Base-by-base conservation (phyloP, 352 stramenopile species). In the Pilasporangium apinafurcum region DNA sequence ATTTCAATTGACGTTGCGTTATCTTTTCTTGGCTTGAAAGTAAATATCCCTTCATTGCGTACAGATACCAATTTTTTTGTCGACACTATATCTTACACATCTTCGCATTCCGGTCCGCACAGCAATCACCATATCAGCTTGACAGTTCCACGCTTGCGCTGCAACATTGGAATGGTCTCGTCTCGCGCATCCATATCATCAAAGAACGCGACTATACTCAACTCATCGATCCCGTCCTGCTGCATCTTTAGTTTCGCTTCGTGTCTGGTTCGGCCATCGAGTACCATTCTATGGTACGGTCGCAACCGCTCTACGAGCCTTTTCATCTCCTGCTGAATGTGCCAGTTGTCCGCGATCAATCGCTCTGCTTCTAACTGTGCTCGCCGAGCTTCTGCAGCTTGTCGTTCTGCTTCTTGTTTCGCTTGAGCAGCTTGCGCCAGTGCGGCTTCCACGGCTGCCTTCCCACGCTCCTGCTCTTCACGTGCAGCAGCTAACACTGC, bases 81-180 rank as follows among this genome's bases (percentile, higher is more conserved):
- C n/a, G n/a, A n/a, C n/a, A n/a, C n/a, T n/a, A n/a, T n/a, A n/a
- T n/a, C n/a, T n/a, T n/a, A n/a, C n/a, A n/a, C n/a, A n/a, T n/a
- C n/a, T n/a, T n/a, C n/a, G n/a, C n/a, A n/a, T n/a, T n/a, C n/a
- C n/a, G n/a, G n/a, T n/a, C n/a, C n/a, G n/a, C n/a, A n/a, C n/a
- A n/a, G n/a, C n/a, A n/a, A n/a, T n/a, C n/a, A n/a, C n/a, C n/a
- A n/a, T n/a, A n/a, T n/a, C n/a, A n/a, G n/a, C n/a, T n/a, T n/a
- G n/a, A n/a, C n/a, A n/a, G n/a, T n/a, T n/a, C n/a, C n/a, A n/a
- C n/a, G n/a, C n/a, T n/a, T n/a, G n/a, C n/a, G n/a, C n/a, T n/a
- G n/a, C n/a, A n/a, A n/a, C n/a, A n/a, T n/a, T n/a, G n/a, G 70
- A 44, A 92, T 92, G 56, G 89, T 90, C 26, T 87, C 66, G 31